phyloP scores from a whole-genome alignment of 148 eudicot genomes.

The Spergularia marina region DNA sequence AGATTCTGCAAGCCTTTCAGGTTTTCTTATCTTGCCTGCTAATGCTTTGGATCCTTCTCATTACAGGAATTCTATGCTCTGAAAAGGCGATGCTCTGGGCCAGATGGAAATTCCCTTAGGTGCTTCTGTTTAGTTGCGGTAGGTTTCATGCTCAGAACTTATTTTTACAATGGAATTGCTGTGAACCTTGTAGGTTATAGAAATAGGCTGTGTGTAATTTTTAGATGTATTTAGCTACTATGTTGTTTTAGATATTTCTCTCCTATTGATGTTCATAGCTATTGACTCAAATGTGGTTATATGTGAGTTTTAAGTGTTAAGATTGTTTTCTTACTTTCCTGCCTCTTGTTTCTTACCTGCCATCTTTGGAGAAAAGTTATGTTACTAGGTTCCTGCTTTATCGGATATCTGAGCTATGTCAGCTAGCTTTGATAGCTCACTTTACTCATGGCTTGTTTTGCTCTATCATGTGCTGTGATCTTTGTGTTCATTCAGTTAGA shows the following conservation, averaged over 20 bases:
- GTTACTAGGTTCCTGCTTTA: neutral
- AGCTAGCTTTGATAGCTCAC: neutral
- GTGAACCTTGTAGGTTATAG: neutral
- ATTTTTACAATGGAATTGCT: neutral
- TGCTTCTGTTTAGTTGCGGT: slow-evolving; percentile 79
- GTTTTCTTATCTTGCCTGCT: neutral
- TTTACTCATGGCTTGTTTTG: neutral
- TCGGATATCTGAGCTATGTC: neutral
- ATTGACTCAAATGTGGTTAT: neutral
- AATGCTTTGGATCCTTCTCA: slow-evolving; percentile 2
- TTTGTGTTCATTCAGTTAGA: too few species aligned
- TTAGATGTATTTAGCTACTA: neutral
- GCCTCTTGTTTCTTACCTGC: neutral
- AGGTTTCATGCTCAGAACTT: slow-evolving; percentile 27
- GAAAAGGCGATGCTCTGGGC: slow-evolving; percentile 65
- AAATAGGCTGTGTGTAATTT: neutral
- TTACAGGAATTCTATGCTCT: slow-evolving; percentile 74
- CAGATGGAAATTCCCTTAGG: slow-evolving; percentile 59
- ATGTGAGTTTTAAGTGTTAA: neutral
- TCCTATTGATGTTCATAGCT: slow-evolving; percentile 1
- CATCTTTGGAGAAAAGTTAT: neutral
- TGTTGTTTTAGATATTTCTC: neutral
- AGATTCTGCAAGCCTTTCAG: neutral
- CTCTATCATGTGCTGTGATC: too few species aligned
- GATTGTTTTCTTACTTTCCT: neutral